Conservation (phyloP, 1,284 basidiomycete species). For the Cryptococcus sp. region DNA sequence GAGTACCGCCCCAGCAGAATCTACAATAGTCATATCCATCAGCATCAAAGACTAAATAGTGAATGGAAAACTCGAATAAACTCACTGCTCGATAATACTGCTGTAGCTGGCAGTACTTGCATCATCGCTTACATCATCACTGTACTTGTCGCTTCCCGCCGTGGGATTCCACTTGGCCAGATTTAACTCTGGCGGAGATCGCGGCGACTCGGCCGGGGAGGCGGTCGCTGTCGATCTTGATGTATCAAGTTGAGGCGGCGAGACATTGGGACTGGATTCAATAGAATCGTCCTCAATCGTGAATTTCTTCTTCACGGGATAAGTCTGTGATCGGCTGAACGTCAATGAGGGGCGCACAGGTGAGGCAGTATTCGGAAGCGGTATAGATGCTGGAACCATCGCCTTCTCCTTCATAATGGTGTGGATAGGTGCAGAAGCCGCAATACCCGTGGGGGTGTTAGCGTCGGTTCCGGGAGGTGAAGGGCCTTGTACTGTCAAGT, state of each 20-base stretch:
- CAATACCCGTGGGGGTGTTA: constrained; percentile 2
- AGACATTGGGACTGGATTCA: constrained; percentile 18
- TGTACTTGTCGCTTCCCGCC: constrained; percentile 10
- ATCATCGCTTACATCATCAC: constrained; percentile 30
- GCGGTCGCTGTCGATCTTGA: constrained; percentile 25
- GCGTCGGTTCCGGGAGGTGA: constrained; percentile 31
- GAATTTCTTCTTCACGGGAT: constrained; percentile 20
- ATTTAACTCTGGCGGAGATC: constrained; percentile 39
- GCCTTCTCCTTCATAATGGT: neutral
- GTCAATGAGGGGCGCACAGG: constrained; percentile 13
- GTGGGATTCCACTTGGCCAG: constrained; percentile 33
- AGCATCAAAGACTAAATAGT: neutral
- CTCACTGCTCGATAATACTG: constrained; percentile 52
- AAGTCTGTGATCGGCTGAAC: constrained; percentile 17
- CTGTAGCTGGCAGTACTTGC: constrained; percentile 42
- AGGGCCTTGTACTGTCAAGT: constrained; percentile 26
- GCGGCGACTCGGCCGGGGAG: constrained; percentile 38
- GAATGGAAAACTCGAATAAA: constrained; percentile 11
- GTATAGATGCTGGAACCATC: constrained; percentile 5
- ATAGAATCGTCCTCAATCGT: constrained; percentile 8
- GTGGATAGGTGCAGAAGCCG: constrained; percentile 7
- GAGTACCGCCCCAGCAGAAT: constrained; percentile 48
- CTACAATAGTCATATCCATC: constrained; percentile 15
- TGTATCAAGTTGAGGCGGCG: constrained; percentile 34
- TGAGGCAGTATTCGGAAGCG: constrained; percentile 3